Evolutionary conservation across 208 protist genomes (phyloP).

Genomic region (Trypanosomatidae sp.): DNA sequence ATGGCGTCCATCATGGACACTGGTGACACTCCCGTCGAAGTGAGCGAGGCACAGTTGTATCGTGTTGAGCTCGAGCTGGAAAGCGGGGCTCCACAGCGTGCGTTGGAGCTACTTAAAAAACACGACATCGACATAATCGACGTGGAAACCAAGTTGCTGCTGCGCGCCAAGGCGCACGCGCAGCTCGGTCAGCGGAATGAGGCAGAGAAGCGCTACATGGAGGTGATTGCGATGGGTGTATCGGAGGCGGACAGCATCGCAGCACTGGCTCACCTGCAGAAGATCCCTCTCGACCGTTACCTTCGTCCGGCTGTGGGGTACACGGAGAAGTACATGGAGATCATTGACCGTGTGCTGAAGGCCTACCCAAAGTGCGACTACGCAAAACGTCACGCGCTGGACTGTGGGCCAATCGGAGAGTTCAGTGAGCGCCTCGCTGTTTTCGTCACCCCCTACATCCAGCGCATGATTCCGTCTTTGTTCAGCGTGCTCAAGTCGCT

Average conservation of each 20-base stretch:
- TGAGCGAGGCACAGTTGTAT: slow-evolving; percentile 74
- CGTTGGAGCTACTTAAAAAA: slow-evolving; percentile 81
- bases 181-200: slow-evolving; percentile 73
- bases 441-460: slow-evolving; percentile 69
- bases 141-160: slow-evolving; percentile 47
- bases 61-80: slow-evolving; percentile 77
- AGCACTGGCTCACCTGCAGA: slow-evolving; percentile 72
- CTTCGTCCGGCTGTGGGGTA: slow-evolving; percentile 47
- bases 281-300: slow-evolving; percentile 70
- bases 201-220: slow-evolving; percentile 78
- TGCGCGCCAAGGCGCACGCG: slow-evolving; percentile 69
- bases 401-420: slow-evolving; percentile 73
- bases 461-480: slow-evolving; percentile 93
- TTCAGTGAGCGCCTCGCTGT: slow-evolving; percentile 55
- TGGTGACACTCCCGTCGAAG: slow-evolving; percentile 68
- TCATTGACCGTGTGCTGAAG: slow-evolving; percentile 64
- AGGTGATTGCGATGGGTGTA: slow-evolving; percentile 63
- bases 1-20: slow-evolving; percentile 78
- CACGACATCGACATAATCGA: slow-evolving; percentile 74
- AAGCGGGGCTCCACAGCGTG: slow-evolving; percentile 46
- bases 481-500: slow-evolving; percentile 93
- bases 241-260: slow-evolving; percentile 80
- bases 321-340: slow-evolving; percentile 60
- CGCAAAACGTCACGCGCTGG: slow-evolving; percentile 63
- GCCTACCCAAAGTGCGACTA: slow-evolving; percentile 57